A percentile compares a stretch with the other conserved stretches of the same genome.
phyloP scores from a whole-genome alignment of 345 rosid species.

The Ceriops decandra region DNA sequence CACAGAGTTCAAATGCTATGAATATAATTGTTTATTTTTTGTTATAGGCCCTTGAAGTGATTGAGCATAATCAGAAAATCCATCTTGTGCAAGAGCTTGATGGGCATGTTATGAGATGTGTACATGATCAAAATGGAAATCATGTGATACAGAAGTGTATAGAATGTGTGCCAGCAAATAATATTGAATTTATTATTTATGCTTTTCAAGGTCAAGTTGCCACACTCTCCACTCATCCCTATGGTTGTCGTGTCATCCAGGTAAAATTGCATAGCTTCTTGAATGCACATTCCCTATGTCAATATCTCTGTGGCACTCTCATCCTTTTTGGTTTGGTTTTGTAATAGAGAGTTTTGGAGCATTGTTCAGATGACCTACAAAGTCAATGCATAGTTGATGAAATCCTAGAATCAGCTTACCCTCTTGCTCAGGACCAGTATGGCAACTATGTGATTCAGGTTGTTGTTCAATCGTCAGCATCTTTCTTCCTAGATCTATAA shows the following conservation, averaged over 20 bases:
- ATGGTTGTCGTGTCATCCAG: conserved; percentile 98
- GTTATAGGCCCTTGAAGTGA: conserved; percentile 88
- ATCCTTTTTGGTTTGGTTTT: conserved; percentile 10
- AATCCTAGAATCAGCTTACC: conserved; percentile 71
- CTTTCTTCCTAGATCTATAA: not conserved
- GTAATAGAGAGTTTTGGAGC: conserved; percentile 85
- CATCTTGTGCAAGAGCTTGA: conserved; percentile 79
- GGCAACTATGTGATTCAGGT: conserved; percentile 99
- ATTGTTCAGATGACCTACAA: conserved; percentile 71
- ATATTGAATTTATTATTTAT: conserved; percentile 74
- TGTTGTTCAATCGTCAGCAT: not conserved
- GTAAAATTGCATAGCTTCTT: conserved; percentile 31
- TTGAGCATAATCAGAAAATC: conserved; percentile 81
- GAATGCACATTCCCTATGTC: not conserved
- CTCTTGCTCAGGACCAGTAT: conserved; percentile 94
- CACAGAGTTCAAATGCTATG: not conserved
- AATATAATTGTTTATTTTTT: conserved; percentile 7
- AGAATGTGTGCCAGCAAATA: conserved; percentile 69
- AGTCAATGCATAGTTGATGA: conserved; percentile 82
- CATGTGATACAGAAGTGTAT: conserved; percentile 97
- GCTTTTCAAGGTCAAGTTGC: conserved; percentile 87
- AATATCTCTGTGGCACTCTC: not conserved
- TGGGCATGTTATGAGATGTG: conserved; percentile 87
- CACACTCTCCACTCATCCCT: conserved; percentile 86
- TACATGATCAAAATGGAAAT: conserved; percentile 95